Evolutionary conservation across 2,329 filamentous ascomycete genomes (phyloP), one percentile per base, ranked within the genome.

Genomic region (Aureobasidium sp.): DNA sequence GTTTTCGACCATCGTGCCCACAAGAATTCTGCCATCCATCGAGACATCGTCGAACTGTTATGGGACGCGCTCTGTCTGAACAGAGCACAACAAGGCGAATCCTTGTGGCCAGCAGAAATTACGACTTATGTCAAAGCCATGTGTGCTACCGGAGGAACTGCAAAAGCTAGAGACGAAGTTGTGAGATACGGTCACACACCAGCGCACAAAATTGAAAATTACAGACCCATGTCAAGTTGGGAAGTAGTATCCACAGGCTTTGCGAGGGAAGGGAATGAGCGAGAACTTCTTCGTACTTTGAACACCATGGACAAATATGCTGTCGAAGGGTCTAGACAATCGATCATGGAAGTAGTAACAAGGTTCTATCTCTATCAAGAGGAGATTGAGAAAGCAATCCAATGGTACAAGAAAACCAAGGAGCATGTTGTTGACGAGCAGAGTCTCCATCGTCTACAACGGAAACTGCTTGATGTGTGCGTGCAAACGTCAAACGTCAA

Each of bases 321-420:
- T 39, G 23, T n/a, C 20, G 3, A 46, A 29, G 27, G 34, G 1
- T 20, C 42, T 51, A 26, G 34, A 50, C 13, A 23, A 3, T 41
- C 15, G 1, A 17, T n/a, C 17, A 6, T 26, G 9, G 26, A 42
- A 20, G 5, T 2, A 17, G 13, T 60, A 71, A 80, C 86, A 2
- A 73, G 72, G 0, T 88, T 87, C 67, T 91, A 87, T 67, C 83
- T 87, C 1, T 72, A 77, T 13, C 79, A 78, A 48, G 77, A 86
- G 66, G 77, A 84, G 51, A 70, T 87, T 4, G 72, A 79, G n/a
- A 81, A 84, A 64, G 86, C 86, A 2, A 86, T 88, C 69, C 71
- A 78, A 13, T 90, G 91, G 84, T 91, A 88, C 68, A 75, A 81
- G 26, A 83, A 82, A 64, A 78, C 82, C 71, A 70, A 32, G 71